Conservation (phyloP, 2,329 filamentous ascomycete species). For the Microcyclospora tardicrescens region DNA sequence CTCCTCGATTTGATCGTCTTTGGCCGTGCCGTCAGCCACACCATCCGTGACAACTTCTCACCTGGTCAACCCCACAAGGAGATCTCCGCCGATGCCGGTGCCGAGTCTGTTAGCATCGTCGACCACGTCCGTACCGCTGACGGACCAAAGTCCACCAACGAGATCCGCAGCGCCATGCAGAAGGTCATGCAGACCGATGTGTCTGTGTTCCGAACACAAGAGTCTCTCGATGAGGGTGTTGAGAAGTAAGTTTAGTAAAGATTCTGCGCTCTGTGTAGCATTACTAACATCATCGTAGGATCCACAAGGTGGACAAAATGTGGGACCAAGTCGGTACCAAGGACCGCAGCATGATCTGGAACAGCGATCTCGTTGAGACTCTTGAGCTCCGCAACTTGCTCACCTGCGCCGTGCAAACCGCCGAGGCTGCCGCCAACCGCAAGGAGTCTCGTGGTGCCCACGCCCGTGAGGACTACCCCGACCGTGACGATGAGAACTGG, state of each 20-base stretch:
- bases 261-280: not conserved
- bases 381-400: conserved; percentile 89
- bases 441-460: conserved; percentile 97
- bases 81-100: conserved; percentile 71
- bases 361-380: conserved; percentile 92
- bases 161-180: conserved; percentile 86
- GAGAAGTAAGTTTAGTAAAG: conserved; percentile 37
- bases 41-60: conserved; percentile 85
- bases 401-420: conserved; percentile 93
- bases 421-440: conserved; percentile 75
- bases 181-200: conserved; percentile 98
- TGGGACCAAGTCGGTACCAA: conserved; percentile 84
- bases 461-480: conserved; percentile 90
- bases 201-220: conserved; percentile 89
- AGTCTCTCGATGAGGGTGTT: conserved; percentile 87
- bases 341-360: conserved; percentile 99
- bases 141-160: conserved; percentile 75
- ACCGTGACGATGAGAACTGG: conserved; percentile 91
- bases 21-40: conserved; percentile 92
- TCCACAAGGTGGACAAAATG: conserved; percentile 67
- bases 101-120: conserved; percentile 72
- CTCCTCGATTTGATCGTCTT: conserved; percentile 96
- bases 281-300: conserved; percentile 29
- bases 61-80: conserved; percentile 71
- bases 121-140: conserved; percentile 75